Conservation (phyloP, 179 eudicot genomes). For the Beta macrorhiza region DNA sequence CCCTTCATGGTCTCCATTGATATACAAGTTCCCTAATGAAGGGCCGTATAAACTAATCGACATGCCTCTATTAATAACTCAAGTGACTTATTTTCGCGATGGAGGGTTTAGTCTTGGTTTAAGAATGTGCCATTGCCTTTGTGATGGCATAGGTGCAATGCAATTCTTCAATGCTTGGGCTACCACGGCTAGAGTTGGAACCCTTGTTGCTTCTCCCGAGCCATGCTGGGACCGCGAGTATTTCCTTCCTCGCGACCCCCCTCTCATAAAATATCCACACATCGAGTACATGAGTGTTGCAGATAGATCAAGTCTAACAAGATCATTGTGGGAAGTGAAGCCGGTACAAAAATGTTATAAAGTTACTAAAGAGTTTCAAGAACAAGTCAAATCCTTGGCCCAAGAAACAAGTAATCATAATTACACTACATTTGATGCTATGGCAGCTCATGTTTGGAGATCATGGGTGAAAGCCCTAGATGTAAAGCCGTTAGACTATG, state of each 20-base stretch:
- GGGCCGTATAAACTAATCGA: constrained; percentile 64
- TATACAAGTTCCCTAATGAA: constrained; percentile 61
- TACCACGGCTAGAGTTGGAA: constrained; percentile 63
- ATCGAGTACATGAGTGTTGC: constrained; percentile 64
- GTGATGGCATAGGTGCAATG: constrained; percentile 96
- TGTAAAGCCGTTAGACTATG: constrained; percentile 60
- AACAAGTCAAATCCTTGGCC: constrained; percentile 52
- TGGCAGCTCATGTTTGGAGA: constrained; percentile 95
- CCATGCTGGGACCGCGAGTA: constrained; percentile 86
- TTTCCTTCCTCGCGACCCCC: constrained; percentile 71
- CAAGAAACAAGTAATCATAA: constrained; percentile 17
- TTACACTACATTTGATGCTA: constrained; percentile 72
- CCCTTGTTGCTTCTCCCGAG: constrained; percentile 43
- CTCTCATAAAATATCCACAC: constrained; percentile 57
- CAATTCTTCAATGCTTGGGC: constrained; percentile 93
- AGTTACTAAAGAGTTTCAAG: constrained; percentile 53
- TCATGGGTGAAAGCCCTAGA: constrained; percentile 88
- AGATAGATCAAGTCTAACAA: constrained; percentile 59
- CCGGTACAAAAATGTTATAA: constrained; percentile 77
- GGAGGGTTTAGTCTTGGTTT: constrained; percentile 91
- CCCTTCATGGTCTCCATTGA: constrained; percentile 70
- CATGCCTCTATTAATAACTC: constrained; percentile 89
- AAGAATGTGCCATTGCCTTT: constrained; percentile 87
- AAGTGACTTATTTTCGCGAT: constrained; percentile 65
- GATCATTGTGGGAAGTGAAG: constrained; percentile 60